Base-by-base conservation (phyloP, 352 stramenopile genomes). In the Globisporangium radiosum region DNA sequence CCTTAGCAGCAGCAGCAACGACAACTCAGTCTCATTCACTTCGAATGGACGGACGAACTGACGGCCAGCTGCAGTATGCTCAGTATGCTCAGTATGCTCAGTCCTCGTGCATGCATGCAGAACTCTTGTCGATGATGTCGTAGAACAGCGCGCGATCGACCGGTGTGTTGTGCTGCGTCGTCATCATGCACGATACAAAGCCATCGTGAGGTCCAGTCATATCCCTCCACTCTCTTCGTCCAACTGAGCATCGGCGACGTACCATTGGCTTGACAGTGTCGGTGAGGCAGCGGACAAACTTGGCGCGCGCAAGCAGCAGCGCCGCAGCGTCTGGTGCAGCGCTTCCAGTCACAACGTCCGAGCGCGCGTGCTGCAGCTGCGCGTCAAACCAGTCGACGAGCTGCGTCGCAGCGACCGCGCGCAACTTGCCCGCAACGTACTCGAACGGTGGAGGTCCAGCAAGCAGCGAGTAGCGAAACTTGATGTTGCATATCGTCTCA, bases 391-490 rank as follows among this genome's bases (percentile, higher is more conserved):
- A 81, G 14, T 39, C 48, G 36, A 65, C 42, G 9, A 81, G 43
- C 8, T 70, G 48, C 25, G 52, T 39, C 1, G 65, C 55, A 0
- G 56, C 37, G 5, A 71, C 59, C 0, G 60, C 65, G 5, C 59
- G 17, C 17, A 63, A 52, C 17, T 66, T 57, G 47, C 66, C 64
- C 33, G 69, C 48, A 39, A 83, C 54, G 56, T 71, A 65, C 37
- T 84, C 74, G 47, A 79, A 84, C 13, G 74, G 68, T 39, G 72
- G 65, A 3, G 64, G 55, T 1, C 71, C 71, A 9, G 69, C 66
- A 25, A 75, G 68, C 5, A 80, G 38, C 47, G 71, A 78, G 63
- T 84, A 84, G 54, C 70, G 69, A 54, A 84, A 73, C 62, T 75
- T 76, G 64, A 84, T 57, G 62, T 75, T 75, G 70, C 75, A 83